Evolutionary conservation across 108 stramenopile genomes (phyloP), one percentile per base, ranked within the genome.

Genomic region (Discostella stelligeroides): DNA sequence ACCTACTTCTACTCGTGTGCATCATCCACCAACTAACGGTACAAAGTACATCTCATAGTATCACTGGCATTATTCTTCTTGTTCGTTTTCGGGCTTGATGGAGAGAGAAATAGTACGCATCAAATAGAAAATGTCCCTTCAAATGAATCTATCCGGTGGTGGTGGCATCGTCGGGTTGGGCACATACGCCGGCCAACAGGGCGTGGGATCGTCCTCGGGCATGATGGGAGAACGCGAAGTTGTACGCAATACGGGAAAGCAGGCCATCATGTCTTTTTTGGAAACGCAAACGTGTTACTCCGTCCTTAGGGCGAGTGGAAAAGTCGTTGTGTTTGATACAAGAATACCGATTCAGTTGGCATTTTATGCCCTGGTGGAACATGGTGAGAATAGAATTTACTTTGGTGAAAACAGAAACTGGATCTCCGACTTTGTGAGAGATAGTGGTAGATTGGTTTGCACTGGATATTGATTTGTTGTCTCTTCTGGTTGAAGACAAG

Each of bases 361-460:
- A 41, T 98, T 97, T 87, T 98, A 98, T 83, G 98, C 98, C 29
- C 75, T 98, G 53, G 97, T 98, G 25, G 98, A 98, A 69, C 96
- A 98, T 82, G 98, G 92, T 90, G 73, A 76, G 92, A 66, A 24
- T 42, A 81, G 48, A 34, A 28, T 15, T 23, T 62, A 15, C 24
- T 24, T 1, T 13, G 8, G 1, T 25, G 0, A 23, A 23, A 51
- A 49, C 23, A 3, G 4, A n/a, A 45, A 10, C 13, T 4, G 5
- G 43, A 45, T 45, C 1, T 45, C 2, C 1, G 43, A 45, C 12
- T 17, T n/a, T n/a, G n/a, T n/a, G n/a, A n/a, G n/a, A n/a, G n/a
- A n/a, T n/a, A n/a, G n/a, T 4, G 43, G 43, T 13, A 10, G 43
- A 8, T n/a, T 45, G 17, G 17, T 24, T 7, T n/a, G 43, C 43